Evolutionary conservation across 805 yeast species (phyloP), one percentile per base, ranked within the genome.

Genomic region (Schizosaccharomyces cryophilus): DNA sequence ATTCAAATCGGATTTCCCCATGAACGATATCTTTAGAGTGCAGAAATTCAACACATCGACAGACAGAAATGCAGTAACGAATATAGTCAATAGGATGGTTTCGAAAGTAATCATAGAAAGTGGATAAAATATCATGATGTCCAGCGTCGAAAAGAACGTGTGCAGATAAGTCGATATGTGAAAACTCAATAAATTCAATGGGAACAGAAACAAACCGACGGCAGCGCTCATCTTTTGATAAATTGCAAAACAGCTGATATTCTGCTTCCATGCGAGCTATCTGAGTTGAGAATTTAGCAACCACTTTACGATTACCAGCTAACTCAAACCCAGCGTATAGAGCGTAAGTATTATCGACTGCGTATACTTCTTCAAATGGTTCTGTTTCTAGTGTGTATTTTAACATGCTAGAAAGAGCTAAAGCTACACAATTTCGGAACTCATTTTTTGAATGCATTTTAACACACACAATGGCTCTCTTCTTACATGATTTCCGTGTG

Each of bases 21-120:
- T 65, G 66, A 19, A 65, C 62, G 51, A 64, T 62, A 30, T 61
- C 63, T 42, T 64, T 66, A 15, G 64, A 61, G 55, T 65, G 66
- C 29, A 65, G 58, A 5, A 64, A 56, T 54, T 64, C 65, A 13
- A 65, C 61, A 35, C 65, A 64, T 56, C 63, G 64, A 24, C 62
- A 61, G 5, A 66, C 65, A 15, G 58, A 61, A 31, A 65, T 63
- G 4, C 66, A 65, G 60, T 64, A 65, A 3, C 61, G 66, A 26
- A 65, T 61, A 56, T 64, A 65, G 60, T 61, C 61, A 17, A 29
- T 29, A 19, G 35, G 30, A 29, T 51, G 6, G 6, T 51, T 29
- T 24, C 35, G 13, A 51, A 51, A 51, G 24, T 51, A 51, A 17
- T 6, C 30, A 15, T 51, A 51, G 9, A 17, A 17, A 11, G 30